phyloP scores from a whole-genome alignment of 129 eudicot species.

The Chrysanthemum makinoi region DNA sequence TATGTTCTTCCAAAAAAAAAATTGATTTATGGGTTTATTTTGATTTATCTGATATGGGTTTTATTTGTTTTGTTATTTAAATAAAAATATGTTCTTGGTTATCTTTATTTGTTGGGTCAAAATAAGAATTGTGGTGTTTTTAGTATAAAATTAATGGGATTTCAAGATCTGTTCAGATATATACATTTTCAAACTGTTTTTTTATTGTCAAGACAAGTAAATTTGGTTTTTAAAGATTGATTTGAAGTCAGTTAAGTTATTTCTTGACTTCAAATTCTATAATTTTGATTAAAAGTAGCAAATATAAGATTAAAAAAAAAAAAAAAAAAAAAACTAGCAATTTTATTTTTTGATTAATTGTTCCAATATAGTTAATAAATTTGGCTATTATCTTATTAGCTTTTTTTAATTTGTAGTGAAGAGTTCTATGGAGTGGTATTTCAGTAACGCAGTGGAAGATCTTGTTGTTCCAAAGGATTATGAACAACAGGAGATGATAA shows the following conservation, averaged over 20 bases:
- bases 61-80: background rate
- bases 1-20: too few relatives aligned
- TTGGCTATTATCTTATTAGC: conserved; percentile 3
- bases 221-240: background rate
- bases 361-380: background rate
- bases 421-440: conserved; percentile 66
- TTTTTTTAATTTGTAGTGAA: background rate
- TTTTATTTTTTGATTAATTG: background rate
- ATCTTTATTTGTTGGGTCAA: too few relatives aligned
- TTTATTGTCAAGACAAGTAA: background rate
- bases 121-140: background rate
- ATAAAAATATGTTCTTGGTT: background rate
- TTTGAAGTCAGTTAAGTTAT: background rate
- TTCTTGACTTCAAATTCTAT: too few relatives aligned
- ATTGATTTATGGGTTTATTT: too few relatives aligned
- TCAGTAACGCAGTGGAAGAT: conserved; percentile 41
- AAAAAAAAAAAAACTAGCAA: too few relatives aligned
- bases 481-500: conserved; percentile 44
- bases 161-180: conserved; percentile 12
- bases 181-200: background rate
- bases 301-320: too few relatives aligned
- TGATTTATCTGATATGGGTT: background rate
- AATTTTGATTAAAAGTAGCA: too few relatives aligned
- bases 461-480: conserved; percentile 58
- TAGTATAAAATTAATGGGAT: conserved; percentile 1